These are phyloP conservation scores for Penicillium malachiteum DNA, from an alignment of 495 filamentous ascomycete species.

Conservation along the genomic window DNA sequence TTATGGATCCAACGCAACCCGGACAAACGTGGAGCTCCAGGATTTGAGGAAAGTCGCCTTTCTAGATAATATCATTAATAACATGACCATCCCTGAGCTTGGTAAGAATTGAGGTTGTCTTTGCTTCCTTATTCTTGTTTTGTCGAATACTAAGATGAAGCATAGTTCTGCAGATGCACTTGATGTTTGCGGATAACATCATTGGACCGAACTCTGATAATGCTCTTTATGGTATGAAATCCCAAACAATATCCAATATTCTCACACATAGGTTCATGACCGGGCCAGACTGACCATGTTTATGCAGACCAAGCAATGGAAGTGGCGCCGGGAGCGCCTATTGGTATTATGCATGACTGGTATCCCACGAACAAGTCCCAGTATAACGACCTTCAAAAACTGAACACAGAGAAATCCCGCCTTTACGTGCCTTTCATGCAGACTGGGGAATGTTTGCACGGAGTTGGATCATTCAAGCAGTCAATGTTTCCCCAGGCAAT, in stretches of 20 bases:
- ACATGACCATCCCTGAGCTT: conserved; percentile 11
- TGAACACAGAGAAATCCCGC: conserved; percentile 2
- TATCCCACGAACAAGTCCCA: conserved; percentile 12
- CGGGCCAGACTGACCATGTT: not conserved
- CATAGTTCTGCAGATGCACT: conserved; percentile 39
- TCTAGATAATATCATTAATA: conserved; percentile 1
- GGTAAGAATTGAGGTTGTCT: not conserved
- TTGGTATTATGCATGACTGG: conserved; percentile 14
- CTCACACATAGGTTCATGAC: too few relatives aligned
- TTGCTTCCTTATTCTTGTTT: too few relatives aligned
- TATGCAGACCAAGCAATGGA: conserved; percentile 7
- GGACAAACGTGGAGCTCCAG: too few relatives aligned
- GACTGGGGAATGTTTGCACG: conserved; percentile 10
- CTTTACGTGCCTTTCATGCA: conserved; percentile 9
- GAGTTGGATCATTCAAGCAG: conserved; percentile 12
- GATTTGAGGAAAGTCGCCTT: not conserved
- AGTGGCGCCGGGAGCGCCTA: conserved; percentile 4
- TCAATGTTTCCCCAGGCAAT: conserved; percentile 12
- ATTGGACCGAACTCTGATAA: conserved; percentile 40
- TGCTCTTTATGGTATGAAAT: conserved; percentile 39
- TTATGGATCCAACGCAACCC: not conserved
- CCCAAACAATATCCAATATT: too few relatives aligned
- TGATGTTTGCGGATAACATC: conserved; percentile 44
- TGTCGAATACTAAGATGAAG: not conserved
- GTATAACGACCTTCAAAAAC: conserved; percentile 8